A percentile compares a stretch with the other conserved stretches of the same genome.
Evolutionary conservation across 2,329 filamentous ascomycete species (phyloP).

Genomic region (Talaromyces sp.): DNA sequence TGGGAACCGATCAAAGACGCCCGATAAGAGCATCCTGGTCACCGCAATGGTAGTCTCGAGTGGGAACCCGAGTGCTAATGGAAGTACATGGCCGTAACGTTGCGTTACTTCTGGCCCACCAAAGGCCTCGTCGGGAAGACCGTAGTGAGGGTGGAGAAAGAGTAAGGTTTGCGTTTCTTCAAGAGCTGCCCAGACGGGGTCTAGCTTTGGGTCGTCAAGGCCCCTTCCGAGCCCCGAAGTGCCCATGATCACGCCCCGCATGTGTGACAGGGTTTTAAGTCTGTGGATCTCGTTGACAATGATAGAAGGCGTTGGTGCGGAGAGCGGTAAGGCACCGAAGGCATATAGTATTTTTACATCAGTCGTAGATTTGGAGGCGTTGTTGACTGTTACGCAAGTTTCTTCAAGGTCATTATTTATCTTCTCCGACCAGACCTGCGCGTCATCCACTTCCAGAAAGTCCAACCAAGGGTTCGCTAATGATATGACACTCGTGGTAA

Average conservation of each 20-base stretch:
- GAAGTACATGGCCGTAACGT: conserved; percentile 80
- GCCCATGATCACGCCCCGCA: conserved; percentile 83
- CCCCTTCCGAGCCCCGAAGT: conserved; percentile 76
- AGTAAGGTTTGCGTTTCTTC: conserved; percentile 62
- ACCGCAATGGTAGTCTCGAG: conserved; percentile 91
- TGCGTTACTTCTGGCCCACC: conserved; percentile 68
- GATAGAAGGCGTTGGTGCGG: conserved; percentile 60
- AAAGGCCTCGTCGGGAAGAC: conserved; percentile 74
- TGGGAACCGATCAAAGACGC: conserved; percentile 74
- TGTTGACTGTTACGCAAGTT: conserved; percentile 58
- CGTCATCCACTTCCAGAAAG: conserved; percentile 63
- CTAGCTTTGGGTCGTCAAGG: conserved; percentile 70
- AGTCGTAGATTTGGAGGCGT: conserved; percentile 20
- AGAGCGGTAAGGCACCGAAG: conserved; percentile 77
- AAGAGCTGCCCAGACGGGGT: conserved; percentile 68
- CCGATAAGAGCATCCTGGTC: conserved; percentile 78
- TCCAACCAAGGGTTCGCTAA: conserved; percentile 94
- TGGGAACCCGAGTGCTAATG: conserved; percentile 80
- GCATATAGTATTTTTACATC: conserved; percentile 64
- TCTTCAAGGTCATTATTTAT: conserved; percentile 75
- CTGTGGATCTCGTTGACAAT: conserved; percentile 60
- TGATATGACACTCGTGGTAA: conserved; percentile 79
- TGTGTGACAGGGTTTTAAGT: conserved; percentile 59
- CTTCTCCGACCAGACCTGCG: conserved; percentile 58
- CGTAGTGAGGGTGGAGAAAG: conserved; percentile 91